Conservation (phyloP, 768 basidiomycete species). For the Goffeauzyma gilvescens region DNA sequence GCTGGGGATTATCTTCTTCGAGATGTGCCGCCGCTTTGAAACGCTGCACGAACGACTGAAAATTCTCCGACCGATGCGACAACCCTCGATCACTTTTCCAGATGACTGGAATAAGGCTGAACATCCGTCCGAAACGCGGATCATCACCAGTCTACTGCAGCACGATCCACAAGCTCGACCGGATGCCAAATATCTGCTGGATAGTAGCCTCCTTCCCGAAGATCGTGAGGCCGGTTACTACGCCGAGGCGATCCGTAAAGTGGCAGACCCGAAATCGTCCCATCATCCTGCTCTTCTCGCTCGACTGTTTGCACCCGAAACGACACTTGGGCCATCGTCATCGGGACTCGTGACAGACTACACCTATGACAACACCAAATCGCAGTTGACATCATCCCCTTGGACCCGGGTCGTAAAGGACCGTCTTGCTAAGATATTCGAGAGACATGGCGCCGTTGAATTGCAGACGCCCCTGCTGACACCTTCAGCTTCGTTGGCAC, state of each 20-base stretch:
- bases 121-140: constrained; percentile 46
- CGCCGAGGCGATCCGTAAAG: constrained; percentile 12
- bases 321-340: constrained; percentile 30
- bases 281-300: constrained; percentile 62
- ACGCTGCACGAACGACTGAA: constrained; percentile 68
- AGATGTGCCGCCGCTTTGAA: constrained; percentile 69
- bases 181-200: constrained; percentile 61
- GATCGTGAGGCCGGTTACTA: constrained; percentile 10
- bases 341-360: too few relatives aligned
- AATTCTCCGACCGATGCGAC: constrained; percentile 60
- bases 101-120: constrained; percentile 42
- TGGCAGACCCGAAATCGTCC: constrained; percentile 53
- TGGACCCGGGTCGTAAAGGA: constrained; percentile 60
- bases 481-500: constrained; percentile 40
- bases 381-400: constrained; percentile 43
- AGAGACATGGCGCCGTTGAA: constrained; percentile 74
- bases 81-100: constrained; percentile 59
- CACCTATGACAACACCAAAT: constrained; percentile 54
- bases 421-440: constrained; percentile 55
- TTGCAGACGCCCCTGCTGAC: constrained; percentile 70
- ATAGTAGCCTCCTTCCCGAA: constrained; percentile 44
- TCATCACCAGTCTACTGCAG: constrained; percentile 59
- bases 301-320: constrained; percentile 40
- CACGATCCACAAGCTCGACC: constrained; percentile 65
- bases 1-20: constrained; percentile 92